A percentile compares a stretch with the other conserved stretches of the same genome.
These are phyloP conservation scores for Haematococcus lacustris DNA, from an alignment of 139 green algal species.

Conservation along the genomic window DNA sequence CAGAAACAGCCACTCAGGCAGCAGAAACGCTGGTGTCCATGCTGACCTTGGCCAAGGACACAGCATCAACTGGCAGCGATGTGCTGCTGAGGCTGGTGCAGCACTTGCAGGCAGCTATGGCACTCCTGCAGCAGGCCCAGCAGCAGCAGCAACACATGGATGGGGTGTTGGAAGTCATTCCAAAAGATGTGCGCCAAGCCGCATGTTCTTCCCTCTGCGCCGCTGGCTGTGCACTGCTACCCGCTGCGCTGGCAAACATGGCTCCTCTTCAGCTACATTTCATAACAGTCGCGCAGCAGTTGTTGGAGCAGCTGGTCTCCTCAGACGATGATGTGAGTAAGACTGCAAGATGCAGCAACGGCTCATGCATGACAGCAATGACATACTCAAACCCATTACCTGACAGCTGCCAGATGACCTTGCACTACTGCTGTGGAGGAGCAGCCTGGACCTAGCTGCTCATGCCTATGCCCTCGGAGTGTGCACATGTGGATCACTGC, in stretches of 20 bases:
- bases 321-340: conserved; percentile 25
- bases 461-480: neutral
- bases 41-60: conserved; percentile 11
- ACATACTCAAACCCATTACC: neutral
- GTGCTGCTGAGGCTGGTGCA: conserved; percentile 8
- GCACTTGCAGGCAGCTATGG: neutral
- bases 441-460: neutral
- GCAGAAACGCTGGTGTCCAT: conserved; percentile 27
- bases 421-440: conserved; percentile 1
- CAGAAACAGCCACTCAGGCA: conserved; percentile 4
- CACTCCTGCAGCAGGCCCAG: neutral
- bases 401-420: neutral
- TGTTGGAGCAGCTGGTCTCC: conserved; percentile 31
- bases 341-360: neutral
- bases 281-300: conserved; percentile 21
- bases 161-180: conserved; percentile 6
- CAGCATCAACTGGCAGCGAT: neutral
- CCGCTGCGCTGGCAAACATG: conserved; percentile 16
- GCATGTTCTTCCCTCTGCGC: conserved; percentile 27
- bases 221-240: conserved; percentile 21
- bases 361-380: neutral
- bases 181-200: conserved; percentile 10
- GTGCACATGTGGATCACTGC: neutral
- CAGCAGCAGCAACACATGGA: conserved; percentile 8
- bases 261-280: conserved; percentile 11